Base-by-base conservation (phyloP, 2,329 filamentous ascomycete genomes). In the Fusarium tjaetaba region DNA sequence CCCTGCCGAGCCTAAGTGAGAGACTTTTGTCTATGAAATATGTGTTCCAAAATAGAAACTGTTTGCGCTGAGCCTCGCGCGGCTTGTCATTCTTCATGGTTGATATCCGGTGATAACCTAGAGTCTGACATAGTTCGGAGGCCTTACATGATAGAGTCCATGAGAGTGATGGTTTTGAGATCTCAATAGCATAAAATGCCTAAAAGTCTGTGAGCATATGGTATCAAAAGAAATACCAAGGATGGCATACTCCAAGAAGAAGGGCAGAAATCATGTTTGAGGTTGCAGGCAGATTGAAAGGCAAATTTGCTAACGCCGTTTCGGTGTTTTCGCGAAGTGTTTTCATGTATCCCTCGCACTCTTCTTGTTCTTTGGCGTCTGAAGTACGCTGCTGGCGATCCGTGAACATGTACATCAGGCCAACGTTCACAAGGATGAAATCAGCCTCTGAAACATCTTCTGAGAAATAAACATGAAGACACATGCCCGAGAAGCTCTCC, bases 21-120 rank as follows among this genome's bases (percentile, higher is more conserved):
- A 91, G 80, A 24, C 84, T 84, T 66, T 88, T 89, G 68, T 90
- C 86, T 22, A 90, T 80, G 52, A 87, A 85, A 71, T 91, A 91
- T 0, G 87, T 80, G 42, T 82, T 84, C 89, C 89, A 91, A 75
- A 91, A 91, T 14, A 90, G 75, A 4, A 83, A 76, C 20, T 71
- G 64, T 39, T 79, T 79, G 72, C 70, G 63, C n/a, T 72, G 63
- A 6, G 49, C 58, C 3, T 79, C 70, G 6, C 56, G 63, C 8
- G 64, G 48, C 30, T 57, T 59, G 14, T 77, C 74, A 15, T 75
- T 74, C 30, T 78, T 79, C 69, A 76, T 76, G 11, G 75, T 73
- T 16, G 75, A 77, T 41, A 70, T 48, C 13, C 79, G 71, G 58
- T 81, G 79, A 28, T 80, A 80, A 18, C 79, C 80, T 5, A 80